Percentiles rank a stretch among this genome's conserved stretches.
phyloP scores from a whole-genome alignment of 1,139 yeast species.

The Yamadazyma sp. region DNA sequence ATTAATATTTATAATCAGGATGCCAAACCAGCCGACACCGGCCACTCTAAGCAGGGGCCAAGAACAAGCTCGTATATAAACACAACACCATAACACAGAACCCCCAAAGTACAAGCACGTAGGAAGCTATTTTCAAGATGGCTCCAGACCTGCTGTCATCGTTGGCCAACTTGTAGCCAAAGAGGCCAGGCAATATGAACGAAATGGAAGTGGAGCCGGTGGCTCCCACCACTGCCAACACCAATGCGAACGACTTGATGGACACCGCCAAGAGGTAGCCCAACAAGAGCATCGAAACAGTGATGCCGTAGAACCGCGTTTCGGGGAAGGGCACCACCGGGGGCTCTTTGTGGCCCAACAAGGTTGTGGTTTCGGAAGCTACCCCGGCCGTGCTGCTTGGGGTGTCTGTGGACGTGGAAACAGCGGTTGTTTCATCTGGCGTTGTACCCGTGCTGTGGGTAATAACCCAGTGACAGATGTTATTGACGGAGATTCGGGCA shows the following conservation, averaged over 20 bases:
- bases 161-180: constrained; percentile 49
- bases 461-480: constrained; percentile 54
- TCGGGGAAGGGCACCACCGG: constrained; percentile 53
- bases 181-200: constrained; percentile 58
- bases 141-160: constrained; percentile 24
- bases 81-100: constrained; percentile 42
- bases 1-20: constrained; percentile 3
- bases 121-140: constrained; percentile 27
- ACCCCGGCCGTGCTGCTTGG: background rate
- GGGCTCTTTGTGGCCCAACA: constrained; percentile 11
- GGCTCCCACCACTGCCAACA: constrained; percentile 59
- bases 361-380: constrained; percentile 3
- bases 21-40: too few relatives aligned
- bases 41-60: constrained; percentile 16
- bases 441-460: background rate
- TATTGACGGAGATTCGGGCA: constrained; percentile 79
- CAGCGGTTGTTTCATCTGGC: background rate
- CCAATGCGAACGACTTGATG: constrained; percentile 53
- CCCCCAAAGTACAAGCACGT: constrained; percentile 43
- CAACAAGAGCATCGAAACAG: constrained; percentile 41
- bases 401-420: background rate
- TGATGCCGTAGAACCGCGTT: constrained; percentile 45
- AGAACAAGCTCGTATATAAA: constrained; percentile 35
- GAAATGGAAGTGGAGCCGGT: constrained; percentile 63
- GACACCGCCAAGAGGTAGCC: constrained; percentile 48